phyloP scores from a whole-genome alignment of 768 basidiomycete genomes.

The Cyathus striatus region DNA sequence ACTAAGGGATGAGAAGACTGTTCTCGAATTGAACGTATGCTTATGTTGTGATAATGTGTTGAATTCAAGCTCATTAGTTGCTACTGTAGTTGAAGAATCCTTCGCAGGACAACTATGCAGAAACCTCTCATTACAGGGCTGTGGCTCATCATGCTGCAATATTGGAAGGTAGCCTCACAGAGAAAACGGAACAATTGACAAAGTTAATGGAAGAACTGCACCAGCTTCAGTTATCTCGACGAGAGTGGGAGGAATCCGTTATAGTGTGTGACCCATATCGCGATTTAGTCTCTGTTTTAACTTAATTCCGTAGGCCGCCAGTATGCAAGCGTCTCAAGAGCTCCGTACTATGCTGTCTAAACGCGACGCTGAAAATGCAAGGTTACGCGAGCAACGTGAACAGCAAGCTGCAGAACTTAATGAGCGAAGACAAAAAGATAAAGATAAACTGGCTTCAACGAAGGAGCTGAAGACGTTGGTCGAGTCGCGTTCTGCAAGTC shows the following conservation, averaged over 20 bases:
- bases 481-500: slow-evolving; percentile 52
- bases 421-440: slow-evolving; percentile 66
- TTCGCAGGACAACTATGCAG: slow-evolving; percentile 38
- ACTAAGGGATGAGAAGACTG: slow-evolving; percentile 40
- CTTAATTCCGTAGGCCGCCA: slow-evolving; percentile 19
- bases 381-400: slow-evolving; percentile 71
- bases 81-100: slow-evolving; percentile 30
- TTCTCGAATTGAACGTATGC: slow-evolving; percentile 30
- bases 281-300: slow-evolving; percentile 6
- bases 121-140: slow-evolving; percentile 49
- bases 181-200: slow-evolving; percentile 29
- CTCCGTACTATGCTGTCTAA: slow-evolving; percentile 54
- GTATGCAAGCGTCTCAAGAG: slow-evolving; percentile 55
- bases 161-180: slow-evolving; percentile 36
- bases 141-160: slow-evolving; percentile 50
- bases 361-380: slow-evolving; percentile 60
- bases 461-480: slow-evolving; percentile 64
- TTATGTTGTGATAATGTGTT: neutral
- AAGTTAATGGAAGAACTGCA: slow-evolving; percentile 41
- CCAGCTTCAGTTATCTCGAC: slow-evolving; percentile 29
- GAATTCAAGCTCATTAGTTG: slow-evolving; percentile 1
- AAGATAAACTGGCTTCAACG: slow-evolving; percentile 48
- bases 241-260: slow-evolving; percentile 40
- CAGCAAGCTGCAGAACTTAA: slow-evolving; percentile 56
- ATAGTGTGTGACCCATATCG: slow-evolving; percentile 28